These are phyloP conservation scores for Hyphopichia wangnamkhiaoensis DNA, from an alignment of 1,139 yeast species.

Conservation along the genomic window DNA sequence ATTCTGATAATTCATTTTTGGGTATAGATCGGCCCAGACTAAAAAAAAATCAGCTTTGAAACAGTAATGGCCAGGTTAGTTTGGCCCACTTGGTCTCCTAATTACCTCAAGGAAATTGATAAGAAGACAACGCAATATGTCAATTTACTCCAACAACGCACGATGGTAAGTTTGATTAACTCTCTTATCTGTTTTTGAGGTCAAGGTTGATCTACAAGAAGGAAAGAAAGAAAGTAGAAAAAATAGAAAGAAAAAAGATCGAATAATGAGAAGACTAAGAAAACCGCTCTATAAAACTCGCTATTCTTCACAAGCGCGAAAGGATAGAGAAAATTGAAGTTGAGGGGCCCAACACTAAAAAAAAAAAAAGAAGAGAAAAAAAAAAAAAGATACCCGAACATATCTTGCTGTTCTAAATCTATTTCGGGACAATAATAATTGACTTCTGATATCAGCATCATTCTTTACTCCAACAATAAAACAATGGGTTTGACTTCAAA, in stretches of 20 bases:
- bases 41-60: too few relatives aligned
- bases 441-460: neutral
- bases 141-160: too few relatives aligned
- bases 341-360: neutral
- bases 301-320: neutral
- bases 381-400: neutral
- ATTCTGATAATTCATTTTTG: slow-evolving; percentile 30
- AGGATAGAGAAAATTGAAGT: neutral
- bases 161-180: too few relatives aligned
- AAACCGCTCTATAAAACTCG: neutral
- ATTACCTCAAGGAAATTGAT: too few relatives aligned
- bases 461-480: neutral
- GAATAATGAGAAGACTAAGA: neutral
- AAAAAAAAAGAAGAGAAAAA: neutral
- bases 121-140: too few relatives aligned
- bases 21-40: too few relatives aligned
- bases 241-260: neutral
- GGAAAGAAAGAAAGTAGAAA: neutral
- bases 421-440: too few relatives aligned
- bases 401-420: too few relatives aligned
- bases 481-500: slow-evolving; percentile 41
- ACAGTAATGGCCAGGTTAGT: too few relatives aligned
- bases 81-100: too few relatives aligned
- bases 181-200: too few relatives aligned
- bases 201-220: neutral